phyloP scores from a whole-genome alignment of 257 asterid genomes.

The Striga asiatica region DNA sequence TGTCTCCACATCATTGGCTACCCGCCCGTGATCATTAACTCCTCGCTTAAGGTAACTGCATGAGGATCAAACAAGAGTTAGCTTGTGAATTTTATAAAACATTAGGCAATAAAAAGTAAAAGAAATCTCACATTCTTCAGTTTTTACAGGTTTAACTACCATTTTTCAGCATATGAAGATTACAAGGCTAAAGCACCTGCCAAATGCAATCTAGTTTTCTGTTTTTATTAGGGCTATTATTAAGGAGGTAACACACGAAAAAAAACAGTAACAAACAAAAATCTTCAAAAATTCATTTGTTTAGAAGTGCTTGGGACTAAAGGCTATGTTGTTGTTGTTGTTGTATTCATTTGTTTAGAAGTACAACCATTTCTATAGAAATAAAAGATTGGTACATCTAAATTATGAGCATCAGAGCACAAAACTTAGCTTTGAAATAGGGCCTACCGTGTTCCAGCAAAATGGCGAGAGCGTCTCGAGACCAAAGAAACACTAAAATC shows the following conservation, averaged over 20 bases:
- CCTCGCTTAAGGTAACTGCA: constrained; percentile 94
- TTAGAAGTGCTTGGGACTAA: constrained; percentile 2
- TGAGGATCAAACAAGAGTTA: constrained; percentile 13
- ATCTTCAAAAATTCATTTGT: no score
- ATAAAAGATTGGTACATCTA: background rate
- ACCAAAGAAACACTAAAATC: constrained; percentile 77
- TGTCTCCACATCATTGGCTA: constrained; percentile 98
- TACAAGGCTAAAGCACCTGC: no score
- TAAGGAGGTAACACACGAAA: background rate
- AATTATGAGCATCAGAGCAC: background rate
- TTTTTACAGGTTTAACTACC: background rate
- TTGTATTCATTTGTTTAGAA: constrained; percentile 3
- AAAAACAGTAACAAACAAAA: background rate
- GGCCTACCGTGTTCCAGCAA: constrained; percentile 97
- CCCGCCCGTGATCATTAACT: constrained; percentile 95
- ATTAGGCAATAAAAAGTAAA: background rate
- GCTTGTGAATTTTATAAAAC: constrained; percentile 3
- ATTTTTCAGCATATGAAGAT: no score
- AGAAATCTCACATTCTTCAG: background rate
- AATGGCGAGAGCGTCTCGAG: constrained; percentile 98
- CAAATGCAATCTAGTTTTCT: background rate
- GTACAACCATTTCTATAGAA: constrained; percentile 2
- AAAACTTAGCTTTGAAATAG: constrained; percentile 4
- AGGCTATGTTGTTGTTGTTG: no score
- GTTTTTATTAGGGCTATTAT: no score